phyloP scores from a whole-genome alignment of 2,329 filamentous ascomycete species.

The Emydomyces testavorans region DNA sequence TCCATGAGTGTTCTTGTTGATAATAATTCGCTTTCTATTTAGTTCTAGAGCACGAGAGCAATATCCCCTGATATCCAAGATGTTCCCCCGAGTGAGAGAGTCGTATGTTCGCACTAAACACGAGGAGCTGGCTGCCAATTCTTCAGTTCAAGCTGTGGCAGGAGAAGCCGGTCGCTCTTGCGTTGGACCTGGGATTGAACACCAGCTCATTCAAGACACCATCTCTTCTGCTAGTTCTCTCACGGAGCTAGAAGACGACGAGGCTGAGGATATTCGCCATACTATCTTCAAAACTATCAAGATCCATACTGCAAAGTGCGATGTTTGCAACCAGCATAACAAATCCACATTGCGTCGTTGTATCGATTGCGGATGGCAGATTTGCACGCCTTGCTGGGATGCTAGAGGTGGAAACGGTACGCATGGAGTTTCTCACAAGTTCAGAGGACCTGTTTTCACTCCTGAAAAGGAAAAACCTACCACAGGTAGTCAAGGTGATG shows the following conservation, averaged over 20 bases:
- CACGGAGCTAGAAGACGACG: slow-evolving; percentile 4
- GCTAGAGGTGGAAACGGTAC: slow-evolving; percentile 16
- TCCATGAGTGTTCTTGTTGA: background rate
- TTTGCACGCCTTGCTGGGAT: slow-evolving; percentile 26
- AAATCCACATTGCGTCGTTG: slow-evolving; percentile 26
- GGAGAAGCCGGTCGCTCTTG: background rate
- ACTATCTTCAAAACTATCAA: slow-evolving; percentile 22
- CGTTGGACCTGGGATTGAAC: background rate
- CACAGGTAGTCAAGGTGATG: background rate
- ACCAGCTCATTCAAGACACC: background rate
- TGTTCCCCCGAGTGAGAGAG: too few species aligned
- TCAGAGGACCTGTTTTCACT: slow-evolving; percentile 15
- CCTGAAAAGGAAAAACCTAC: background rate
- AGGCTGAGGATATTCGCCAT: slow-evolving; percentile 12
- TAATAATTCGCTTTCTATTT: background rate
- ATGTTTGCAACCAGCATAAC: slow-evolving; percentile 28
- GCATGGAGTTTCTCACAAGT: slow-evolving; percentile 16
- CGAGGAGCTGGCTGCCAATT: background rate
- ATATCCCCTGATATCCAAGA: background rate
- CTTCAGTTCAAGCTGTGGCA: background rate
- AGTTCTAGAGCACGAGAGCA: background rate
- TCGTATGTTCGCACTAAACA: background rate
- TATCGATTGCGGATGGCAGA: slow-evolving; percentile 26
- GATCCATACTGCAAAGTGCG: slow-evolving; percentile 31
- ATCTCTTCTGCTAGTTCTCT: background rate